A percentile compares a stretch with the other conserved stretches of the same genome.
phyloP scores from a whole-genome alignment of 1,284 basidiomycete genomes.

The Schizophyllum commune region DNA sequence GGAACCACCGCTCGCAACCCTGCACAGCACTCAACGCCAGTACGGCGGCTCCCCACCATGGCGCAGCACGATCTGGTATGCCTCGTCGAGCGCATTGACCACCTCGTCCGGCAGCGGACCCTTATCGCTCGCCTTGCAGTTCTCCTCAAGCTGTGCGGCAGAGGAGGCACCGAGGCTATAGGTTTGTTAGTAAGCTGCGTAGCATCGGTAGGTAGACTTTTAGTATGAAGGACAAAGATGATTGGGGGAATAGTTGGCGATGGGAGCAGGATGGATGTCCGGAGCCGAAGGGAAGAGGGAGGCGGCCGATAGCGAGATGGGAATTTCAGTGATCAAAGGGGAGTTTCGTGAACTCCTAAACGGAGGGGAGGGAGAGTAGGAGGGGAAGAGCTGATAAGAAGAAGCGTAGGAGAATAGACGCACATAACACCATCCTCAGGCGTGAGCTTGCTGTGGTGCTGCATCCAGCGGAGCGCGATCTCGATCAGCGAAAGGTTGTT shows the following conservation, averaged over 20 bases:
- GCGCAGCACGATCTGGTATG: constrained; percentile 10
- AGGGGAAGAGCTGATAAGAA: too few relatives aligned
- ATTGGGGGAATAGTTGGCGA: too few relatives aligned
- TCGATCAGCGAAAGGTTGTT: constrained; percentile 33
- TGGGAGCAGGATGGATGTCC: too few relatives aligned
- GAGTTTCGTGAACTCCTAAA: too few relatives aligned
- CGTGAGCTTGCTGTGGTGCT: constrained; percentile 38
- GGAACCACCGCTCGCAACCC: too few relatives aligned
- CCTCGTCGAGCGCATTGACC: constrained; percentile 17
- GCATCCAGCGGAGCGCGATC: constrained; percentile 39
- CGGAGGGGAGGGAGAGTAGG: too few relatives aligned
- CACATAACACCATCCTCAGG: constrained; percentile 31
- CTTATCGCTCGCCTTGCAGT: constrained; percentile 33
- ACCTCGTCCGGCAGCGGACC: constrained; percentile 41
- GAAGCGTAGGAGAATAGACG: not conserved
- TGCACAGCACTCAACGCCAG: constrained; percentile 16
- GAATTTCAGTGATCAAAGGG: too few relatives aligned
- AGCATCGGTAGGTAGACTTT: too few relatives aligned
- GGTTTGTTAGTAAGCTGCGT: too few relatives aligned
- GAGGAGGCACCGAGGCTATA: constrained; percentile 31
- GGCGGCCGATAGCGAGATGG: too few relatives aligned
- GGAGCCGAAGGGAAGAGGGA: too few relatives aligned
- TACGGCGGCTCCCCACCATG: constrained; percentile 6
- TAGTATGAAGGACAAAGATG: not conserved
- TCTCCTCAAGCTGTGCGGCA: constrained; percentile 26